Evolutionary conservation across 768 basidiomycete species (phyloP).

Genomic region (Suillus fuscotomentosus): DNA sequence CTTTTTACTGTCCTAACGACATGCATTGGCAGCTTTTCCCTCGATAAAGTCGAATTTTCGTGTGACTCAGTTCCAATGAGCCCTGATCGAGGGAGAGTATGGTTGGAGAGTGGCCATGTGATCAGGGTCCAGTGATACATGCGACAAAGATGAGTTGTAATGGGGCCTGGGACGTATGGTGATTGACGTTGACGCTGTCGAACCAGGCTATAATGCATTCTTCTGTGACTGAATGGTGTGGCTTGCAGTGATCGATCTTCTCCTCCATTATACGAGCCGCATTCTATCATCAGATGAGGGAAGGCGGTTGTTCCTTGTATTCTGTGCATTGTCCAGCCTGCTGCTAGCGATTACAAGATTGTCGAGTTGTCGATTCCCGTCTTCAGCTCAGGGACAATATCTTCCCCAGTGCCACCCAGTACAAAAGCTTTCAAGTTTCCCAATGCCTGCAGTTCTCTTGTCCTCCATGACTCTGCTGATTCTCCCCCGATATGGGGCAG

Average conservation of each 20-base stretch:
- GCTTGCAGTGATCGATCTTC: not conserved
- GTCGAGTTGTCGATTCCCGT: not conserved
- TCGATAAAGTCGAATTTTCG: no score
- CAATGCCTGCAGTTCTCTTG: conserved; percentile 76
- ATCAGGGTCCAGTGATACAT: no score
- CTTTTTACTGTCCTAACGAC: no score
- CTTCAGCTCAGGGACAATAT: conserved; percentile 53
- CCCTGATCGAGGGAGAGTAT: no score
- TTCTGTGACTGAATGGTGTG: no score
- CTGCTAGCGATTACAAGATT: not conserved
- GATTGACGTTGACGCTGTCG: no score
- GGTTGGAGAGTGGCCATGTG: no score
- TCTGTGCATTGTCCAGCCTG: not conserved
- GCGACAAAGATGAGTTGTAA: no score
- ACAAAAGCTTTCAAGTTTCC: conserved; percentile 68
- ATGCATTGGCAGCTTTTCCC: no score
- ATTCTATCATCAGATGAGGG: not conserved
- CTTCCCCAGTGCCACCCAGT: conserved; percentile 53
- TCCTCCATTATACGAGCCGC: not conserved
- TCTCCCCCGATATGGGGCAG: conserved; percentile 89
- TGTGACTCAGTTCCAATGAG: no score
- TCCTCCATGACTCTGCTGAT: conserved; percentile 68
- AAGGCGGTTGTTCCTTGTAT: not conserved
- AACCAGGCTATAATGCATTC: no score
- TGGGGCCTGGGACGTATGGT: no score